Evolutionary conservation across 768 basidiomycete species (phyloP).

Genomic region (Rhodocollybia butyracea): DNA sequence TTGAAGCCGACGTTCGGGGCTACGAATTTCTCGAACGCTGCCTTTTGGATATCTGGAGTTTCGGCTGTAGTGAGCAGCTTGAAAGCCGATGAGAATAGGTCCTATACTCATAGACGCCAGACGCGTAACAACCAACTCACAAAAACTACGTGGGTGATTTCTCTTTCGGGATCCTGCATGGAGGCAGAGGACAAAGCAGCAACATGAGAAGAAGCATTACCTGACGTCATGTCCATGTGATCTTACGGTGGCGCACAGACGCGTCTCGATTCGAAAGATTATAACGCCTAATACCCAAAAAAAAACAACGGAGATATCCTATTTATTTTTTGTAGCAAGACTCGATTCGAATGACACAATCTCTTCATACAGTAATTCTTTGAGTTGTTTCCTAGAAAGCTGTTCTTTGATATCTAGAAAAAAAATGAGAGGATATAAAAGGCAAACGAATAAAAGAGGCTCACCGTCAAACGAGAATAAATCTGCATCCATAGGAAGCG

Average conservation of each 20-base stretch:
- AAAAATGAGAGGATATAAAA: background rate
- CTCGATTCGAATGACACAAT: constrained; percentile 71
- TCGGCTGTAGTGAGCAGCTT: constrained; percentile 43
- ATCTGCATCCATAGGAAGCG: background rate
- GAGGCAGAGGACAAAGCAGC: background rate
- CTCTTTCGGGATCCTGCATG: constrained; percentile 58
- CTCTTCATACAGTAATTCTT: constrained; percentile 82
- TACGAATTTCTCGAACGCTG: constrained; percentile 47
- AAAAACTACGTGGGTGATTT: constrained; percentile 44
- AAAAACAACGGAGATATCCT: background rate
- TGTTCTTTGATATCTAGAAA: constrained; percentile 70
- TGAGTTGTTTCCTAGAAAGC: constrained; percentile 74
- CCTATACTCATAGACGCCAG: too few relatives aligned
- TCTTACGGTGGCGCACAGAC: too few relatives aligned
- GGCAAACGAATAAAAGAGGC: background rate
- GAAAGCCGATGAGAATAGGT: too few relatives aligned
- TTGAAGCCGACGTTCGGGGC: constrained; percentile 52
- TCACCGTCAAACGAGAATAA: constrained; percentile 1
- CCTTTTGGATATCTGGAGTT: constrained; percentile 47
- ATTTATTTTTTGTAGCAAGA: too few relatives aligned
- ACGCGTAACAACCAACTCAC: too few relatives aligned
- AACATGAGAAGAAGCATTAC: too few relatives aligned
- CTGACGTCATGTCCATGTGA: too few relatives aligned
- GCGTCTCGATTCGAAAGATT: too few relatives aligned
- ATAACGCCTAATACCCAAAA: background rate